Evolutionary conservation across 164 flowering plant genomes (phyloP).

Genomic region (Vitis rupestris): DNA sequence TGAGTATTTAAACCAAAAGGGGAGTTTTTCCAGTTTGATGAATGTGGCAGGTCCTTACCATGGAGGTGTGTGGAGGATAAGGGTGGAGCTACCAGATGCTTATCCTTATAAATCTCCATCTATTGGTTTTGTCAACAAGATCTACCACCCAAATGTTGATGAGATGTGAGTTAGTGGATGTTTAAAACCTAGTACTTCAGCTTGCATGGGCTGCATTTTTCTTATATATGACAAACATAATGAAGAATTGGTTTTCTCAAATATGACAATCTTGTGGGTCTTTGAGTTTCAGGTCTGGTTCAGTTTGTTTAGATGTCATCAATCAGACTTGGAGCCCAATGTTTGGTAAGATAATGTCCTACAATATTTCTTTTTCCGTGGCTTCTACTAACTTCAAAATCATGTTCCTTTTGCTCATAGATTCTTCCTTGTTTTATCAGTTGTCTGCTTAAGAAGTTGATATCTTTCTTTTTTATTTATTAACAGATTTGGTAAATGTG

Average conservation of each 20-base stretch:
- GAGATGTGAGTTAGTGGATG: constrained; percentile 64
- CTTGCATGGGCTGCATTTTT: not conserved
- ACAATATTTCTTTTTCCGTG: not conserved
- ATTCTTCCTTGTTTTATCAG: too few species aligned
- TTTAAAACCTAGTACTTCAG: not conserved
- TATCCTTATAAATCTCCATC: constrained; percentile 98
- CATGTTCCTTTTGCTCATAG: too few species aligned
- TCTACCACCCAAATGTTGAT: constrained; percentile 97
- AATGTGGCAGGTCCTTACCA: constrained; percentile 73
- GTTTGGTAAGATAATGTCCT: constrained; percentile 62
- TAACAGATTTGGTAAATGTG: too few species aligned
- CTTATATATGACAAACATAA: too few species aligned
- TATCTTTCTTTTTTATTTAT: too few species aligned
- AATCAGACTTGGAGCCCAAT: constrained; percentile 99
- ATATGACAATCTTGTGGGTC: too few species aligned
- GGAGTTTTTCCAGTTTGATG: not conserved
- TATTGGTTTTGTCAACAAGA: constrained; percentile 89
- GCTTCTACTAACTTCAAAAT: too few species aligned
- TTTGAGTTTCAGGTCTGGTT: constrained; percentile 81
- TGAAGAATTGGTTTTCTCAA: not conserved
- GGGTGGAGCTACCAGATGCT: constrained; percentile 95
- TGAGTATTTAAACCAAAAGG: too few species aligned
- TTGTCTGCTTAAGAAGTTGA: too few species aligned
- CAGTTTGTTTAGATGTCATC: constrained; percentile 95
- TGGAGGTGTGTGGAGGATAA: constrained; percentile 92